Evolutionary conservation across 805 yeast species (phyloP).

Genomic region (Wilhelminamyces savonicus): DNA sequence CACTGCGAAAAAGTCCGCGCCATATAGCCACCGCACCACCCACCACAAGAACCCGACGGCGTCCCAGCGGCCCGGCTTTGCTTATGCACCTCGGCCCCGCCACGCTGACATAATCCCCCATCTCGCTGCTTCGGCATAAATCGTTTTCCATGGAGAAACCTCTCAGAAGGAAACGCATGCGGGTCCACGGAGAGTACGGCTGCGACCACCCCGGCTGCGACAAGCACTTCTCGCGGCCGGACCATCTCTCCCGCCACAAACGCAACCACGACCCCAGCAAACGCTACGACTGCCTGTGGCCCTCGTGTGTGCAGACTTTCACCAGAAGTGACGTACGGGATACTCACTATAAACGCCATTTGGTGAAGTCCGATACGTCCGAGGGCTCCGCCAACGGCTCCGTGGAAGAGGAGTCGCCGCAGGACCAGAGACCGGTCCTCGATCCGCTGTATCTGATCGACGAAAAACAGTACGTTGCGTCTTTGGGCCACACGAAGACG

Average conservation of each 20-base stretch:
- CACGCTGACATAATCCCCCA: too few relatives aligned
- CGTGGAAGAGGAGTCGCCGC: too few relatives aligned
- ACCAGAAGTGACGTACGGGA: constrained; percentile 16
- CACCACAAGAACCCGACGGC: too few relatives aligned
- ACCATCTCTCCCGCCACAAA: constrained; percentile 7
- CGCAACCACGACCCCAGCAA: constrained; percentile 4
- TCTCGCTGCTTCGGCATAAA: too few relatives aligned
- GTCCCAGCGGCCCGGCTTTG: too few relatives aligned
- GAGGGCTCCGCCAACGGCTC: constrained; percentile 10
- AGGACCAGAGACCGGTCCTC: background rate
- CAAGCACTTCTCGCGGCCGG: constrained; percentile 5
- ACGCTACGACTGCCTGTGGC: constrained; percentile 9
- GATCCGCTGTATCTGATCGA: background rate
- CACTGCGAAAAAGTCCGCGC: too few relatives aligned
- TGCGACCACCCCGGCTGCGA: constrained; percentile 6
- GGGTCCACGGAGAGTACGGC: background rate
- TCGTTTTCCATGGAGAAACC: too few relatives aligned
- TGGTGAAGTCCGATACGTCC: constrained; percentile 2
- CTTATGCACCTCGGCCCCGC: too few relatives aligned
- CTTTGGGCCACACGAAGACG: too few relatives aligned
- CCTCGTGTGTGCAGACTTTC: constrained; percentile 12
- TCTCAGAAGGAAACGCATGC: too few relatives aligned
- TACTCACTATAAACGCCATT: constrained; percentile 15
- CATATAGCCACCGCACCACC: too few relatives aligned
- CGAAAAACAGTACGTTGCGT: background rate